phyloP scores from a whole-genome alignment of 1,284 basidiomycete genomes.

The Ustilago nuda region DNA sequence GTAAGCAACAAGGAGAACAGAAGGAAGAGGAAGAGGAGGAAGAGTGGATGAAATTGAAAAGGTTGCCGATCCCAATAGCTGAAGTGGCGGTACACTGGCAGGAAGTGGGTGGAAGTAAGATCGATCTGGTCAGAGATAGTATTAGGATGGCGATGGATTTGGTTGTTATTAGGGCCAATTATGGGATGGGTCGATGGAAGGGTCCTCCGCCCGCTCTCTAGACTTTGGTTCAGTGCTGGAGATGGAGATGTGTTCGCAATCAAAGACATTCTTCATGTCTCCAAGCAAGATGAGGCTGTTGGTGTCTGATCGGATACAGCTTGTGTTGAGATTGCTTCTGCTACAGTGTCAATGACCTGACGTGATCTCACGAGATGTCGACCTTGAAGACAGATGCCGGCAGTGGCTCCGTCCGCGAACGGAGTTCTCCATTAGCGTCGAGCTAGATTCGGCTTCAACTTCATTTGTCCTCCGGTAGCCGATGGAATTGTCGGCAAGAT shows the following conservation, averaged over 20 bases:
- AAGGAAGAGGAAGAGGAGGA: conserved; percentile 9
- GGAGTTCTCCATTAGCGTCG: background rate
- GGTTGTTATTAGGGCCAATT: conserved; percentile 83
- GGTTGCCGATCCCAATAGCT: conserved; percentile 76
- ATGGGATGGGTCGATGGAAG: conserved; percentile 76
- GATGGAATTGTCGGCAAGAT: no score
- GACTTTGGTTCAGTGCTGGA: background rate
- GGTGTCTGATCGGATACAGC: no score
- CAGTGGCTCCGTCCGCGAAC: background rate
- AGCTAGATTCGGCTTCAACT: no score
- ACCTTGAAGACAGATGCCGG: background rate
- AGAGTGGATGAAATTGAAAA: conserved; percentile 70
- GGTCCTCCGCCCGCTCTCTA: conserved; percentile 24
- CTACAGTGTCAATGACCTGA: no score
- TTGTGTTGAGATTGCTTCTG: no score
- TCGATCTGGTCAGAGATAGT: conserved; percentile 84
- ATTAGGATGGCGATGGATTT: conserved; percentile 89
- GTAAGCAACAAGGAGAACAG: background rate
- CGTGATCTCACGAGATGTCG: no score
- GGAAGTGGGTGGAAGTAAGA: conserved; percentile 89
- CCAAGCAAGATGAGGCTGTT: background rate
- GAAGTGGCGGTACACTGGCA: conserved; percentile 92
- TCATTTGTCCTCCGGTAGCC: background rate
- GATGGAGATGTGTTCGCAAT: background rate
- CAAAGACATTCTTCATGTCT: no score